Evolutionary conservation across 2,329 filamentous ascomycete species (phyloP), one percentile per base, ranked within the genome.

Genomic region (Talaromyces piceae): DNA sequence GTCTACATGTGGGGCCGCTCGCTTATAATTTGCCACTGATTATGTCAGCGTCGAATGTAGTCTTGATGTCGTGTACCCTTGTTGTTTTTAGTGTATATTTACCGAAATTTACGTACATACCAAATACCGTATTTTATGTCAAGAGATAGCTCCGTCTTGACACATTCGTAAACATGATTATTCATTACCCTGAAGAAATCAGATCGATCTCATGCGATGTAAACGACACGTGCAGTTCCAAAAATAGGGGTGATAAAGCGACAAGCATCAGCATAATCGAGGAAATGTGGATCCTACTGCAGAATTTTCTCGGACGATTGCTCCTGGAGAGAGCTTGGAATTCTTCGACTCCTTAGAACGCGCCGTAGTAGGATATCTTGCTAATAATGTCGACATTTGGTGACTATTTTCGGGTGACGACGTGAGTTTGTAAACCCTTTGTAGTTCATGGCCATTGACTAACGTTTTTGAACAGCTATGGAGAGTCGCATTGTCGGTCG

Each of bases 401-500:
- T 61, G 77, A 85, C 47, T 79, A 84, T 69, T 93, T 93, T 73
- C 79, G 79, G 61, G 88, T 94, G 59, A 90, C 87, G 57, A 94
- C 88, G 82, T 90, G 79, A 60, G 82, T 73, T 27, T 27, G 23
- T 27, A 22, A 2, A 49, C 8, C 18, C 28, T 27, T 16, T 11
- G 25, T 18, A 25, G 25, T 18, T 18, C 6, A 5, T n/a, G 31
- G 16, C 12, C 16, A 13, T 2, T 37, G 45, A 50, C 41, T 33
- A 30, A 50, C 11, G 26, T 28, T 28, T 11, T 3, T 28, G 11
- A 28, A 28, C 6, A 6, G 11, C 11, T 28, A 88, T 74, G 87
- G 87, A 67, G 87, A 91, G 71, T 94, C 88, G 52, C 91, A 96
- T 74, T 94, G 91, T 76, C 86, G 84, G 63, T 91, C 87, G 27